Base-by-base conservation (phyloP, 805 yeast species). In the Saccharomycopsis sp. region DNA sequence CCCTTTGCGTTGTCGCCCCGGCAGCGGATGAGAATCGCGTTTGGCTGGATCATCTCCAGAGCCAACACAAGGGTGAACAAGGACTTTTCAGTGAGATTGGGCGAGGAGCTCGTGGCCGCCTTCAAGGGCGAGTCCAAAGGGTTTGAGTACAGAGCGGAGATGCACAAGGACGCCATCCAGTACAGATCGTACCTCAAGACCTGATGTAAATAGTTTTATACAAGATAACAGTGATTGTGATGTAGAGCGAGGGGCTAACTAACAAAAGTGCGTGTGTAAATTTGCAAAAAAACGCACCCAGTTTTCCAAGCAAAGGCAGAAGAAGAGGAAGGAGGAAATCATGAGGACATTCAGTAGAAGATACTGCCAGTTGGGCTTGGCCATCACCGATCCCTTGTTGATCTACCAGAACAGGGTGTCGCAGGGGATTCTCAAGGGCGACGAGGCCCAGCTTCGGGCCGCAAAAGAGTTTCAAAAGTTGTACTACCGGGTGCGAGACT, bases 11-110 rank as follows among this genome's bases (percentile, higher is more conserved):
- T 89, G 53, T 77, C 74, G 37, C 76, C 75, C 53, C 77, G 86
- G 62, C 95, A 87, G 62, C 73, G 97, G 60, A 67, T 75, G 52
- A 75, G 96, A 61, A 75, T 74, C 54, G 96, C 97, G 2, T 83
- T 94, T 68, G 62, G 68, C 50, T 92, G 97, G 97, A 80, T 92
- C 37, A 61, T 87, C 41, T 95, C 85, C 46, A 86, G 94, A 16
- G 74, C 94, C 30, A 71, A 76, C 45, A 78, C 81, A 54, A 78
- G 94, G 59, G 78, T 77, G 35, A 77, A 88, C 13, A 74, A 77
- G 43, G 92, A 83, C 53, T 82, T 82, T 53, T 67, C 94, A 2
- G 96, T 92, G 30, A 74, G 97, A 54, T 68, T 92, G 34, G 87
- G 88, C 29, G 97, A 92, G 62, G 97, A 92, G 62, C 73, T 92